Evolutionary conservation across 345 rosid species (phyloP).

Genomic region (Lumnitzera littorea): DNA sequence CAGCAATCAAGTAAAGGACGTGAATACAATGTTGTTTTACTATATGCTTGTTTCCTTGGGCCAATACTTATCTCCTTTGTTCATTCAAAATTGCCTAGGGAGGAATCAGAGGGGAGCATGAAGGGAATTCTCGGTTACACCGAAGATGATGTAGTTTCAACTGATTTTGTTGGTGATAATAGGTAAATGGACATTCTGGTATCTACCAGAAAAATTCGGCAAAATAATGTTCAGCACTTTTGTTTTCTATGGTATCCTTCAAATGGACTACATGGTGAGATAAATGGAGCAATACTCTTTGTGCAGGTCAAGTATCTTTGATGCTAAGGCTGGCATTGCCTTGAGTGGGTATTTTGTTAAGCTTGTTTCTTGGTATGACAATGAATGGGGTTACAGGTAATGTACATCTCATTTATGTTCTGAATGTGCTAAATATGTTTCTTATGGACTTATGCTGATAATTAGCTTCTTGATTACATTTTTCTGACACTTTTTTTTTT

Average conservation of each 20-base stretch:
- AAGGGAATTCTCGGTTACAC: constrained; percentile 26
- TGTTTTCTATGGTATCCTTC: too few relatives aligned
- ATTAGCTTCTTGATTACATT: neutral
- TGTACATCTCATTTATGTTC: neutral
- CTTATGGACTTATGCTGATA: neutral
- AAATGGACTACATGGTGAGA: too few relatives aligned
- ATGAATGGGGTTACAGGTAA: constrained; percentile 33
- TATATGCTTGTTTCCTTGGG: neutral
- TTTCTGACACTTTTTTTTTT: neutral
- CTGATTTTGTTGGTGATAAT: constrained; percentile 23
- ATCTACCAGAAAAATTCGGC: too few relatives aligned
- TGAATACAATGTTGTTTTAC: neutral
- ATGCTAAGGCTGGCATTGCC: constrained; percentile 33
- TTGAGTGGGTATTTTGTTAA: constrained; percentile 20
- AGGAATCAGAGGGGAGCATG: constrained; percentile 18
- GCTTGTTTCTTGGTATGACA: constrained; percentile 27
- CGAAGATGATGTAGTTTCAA: constrained; percentile 24
- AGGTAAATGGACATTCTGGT: constrained; percentile 6
- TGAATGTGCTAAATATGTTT: neutral
- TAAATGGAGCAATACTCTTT: neutral
- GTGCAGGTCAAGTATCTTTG: constrained; percentile 29
- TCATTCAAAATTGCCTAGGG: constrained; percentile 4
- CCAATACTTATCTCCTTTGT: neutral
- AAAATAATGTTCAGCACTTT: too few relatives aligned
- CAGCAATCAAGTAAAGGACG: constrained; percentile 25